phyloP scores from a whole-genome alignment of 495 filamentous ascomycete species.

The Lophiotrema nucula region DNA sequence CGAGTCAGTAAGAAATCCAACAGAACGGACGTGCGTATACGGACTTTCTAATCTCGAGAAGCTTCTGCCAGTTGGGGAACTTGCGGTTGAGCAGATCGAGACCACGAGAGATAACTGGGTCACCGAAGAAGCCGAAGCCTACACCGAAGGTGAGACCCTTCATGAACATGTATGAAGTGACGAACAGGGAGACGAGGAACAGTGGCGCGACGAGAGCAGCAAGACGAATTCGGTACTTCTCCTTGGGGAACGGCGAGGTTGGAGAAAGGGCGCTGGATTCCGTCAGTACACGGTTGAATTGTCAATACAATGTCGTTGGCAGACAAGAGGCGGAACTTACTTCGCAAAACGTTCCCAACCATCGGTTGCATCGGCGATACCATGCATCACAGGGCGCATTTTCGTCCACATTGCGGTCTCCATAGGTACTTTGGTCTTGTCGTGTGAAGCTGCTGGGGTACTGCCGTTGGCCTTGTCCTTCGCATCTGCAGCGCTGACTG shows the following conservation, averaged over 20 bases:
- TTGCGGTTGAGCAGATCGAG: constrained; percentile 62
- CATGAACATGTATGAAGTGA: constrained; percentile 70
- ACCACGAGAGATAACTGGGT: constrained; percentile 64
- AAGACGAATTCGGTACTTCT: constrained; percentile 62
- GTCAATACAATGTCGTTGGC: constrained; percentile 7
- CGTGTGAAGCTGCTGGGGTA: constrained; percentile 52
- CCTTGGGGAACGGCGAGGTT: constrained; percentile 69
- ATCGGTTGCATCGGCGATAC: constrained; percentile 69
- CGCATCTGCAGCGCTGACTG: constrained; percentile 55
- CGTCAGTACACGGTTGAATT: background rate
- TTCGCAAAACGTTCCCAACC: constrained; percentile 80
- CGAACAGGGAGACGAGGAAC: constrained; percentile 58
- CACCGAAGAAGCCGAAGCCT: constrained; percentile 77
- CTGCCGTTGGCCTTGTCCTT: constrained; percentile 53
- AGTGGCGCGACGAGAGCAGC: constrained; percentile 59
- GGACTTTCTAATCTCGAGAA: constrained; percentile 61
- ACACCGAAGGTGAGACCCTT: constrained; percentile 64
- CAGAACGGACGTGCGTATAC: background rate
- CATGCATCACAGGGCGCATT: constrained; percentile 75
- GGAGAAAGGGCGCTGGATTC: constrained; percentile 65
- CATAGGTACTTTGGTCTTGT: constrained; percentile 84
- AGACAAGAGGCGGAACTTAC: constrained; percentile 54
- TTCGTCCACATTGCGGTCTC: constrained; percentile 74
- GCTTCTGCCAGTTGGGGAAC: constrained; percentile 72
- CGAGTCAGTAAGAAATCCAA: constrained; percentile 1